These are phyloP conservation scores for Xylaria flabelliformis DNA, from an alignment of 495 filamentous ascomycete species.

Conservation along the genomic window DNA sequence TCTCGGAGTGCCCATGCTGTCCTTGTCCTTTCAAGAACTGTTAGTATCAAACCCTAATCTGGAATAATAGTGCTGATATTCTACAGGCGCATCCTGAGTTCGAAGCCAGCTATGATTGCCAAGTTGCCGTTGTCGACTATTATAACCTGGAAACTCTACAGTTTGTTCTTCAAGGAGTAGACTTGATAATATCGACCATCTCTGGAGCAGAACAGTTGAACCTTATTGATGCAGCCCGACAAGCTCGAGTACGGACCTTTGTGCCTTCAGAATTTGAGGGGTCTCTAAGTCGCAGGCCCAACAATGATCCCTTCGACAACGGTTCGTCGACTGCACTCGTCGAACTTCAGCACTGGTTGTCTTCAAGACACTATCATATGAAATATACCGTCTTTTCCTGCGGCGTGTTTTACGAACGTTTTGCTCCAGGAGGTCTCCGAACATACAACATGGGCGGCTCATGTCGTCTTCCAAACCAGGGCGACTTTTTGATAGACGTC, in stretches of 20 bases:
- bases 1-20: slow-evolving; percentile 67
- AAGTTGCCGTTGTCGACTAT: slow-evolving; percentile 71
- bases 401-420: slow-evolving; percentile 79
- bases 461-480: slow-evolving; percentile 57
- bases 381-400: slow-evolving; percentile 72
- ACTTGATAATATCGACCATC: slow-evolving; percentile 78
- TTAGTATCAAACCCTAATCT: slow-evolving; percentile 41
- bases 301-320: slow-evolving; percentile 61
- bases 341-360: slow-evolving; percentile 58
- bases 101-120: slow-evolving; percentile 56
- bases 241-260: slow-evolving; percentile 68
- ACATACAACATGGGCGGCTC: slow-evolving; percentile 59
- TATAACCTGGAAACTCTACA: slow-evolving; percentile 59
- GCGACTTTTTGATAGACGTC: slow-evolving; percentile 70
- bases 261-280: slow-evolving; percentile 81
- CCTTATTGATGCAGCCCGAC: slow-evolving; percentile 73
- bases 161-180: slow-evolving; percentile 69
- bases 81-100: slow-evolving; percentile 49
- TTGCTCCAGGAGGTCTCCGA: slow-evolving; percentile 67
- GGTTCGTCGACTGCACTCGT: slow-evolving; percentile 57
- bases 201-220: slow-evolving; percentile 67
- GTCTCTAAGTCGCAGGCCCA: slow-evolving; percentile 49
- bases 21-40: slow-evolving; percentile 69
- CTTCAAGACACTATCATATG: slow-evolving; percentile 54
- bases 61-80: slow-evolving; percentile 35